Conservation (phyloP, 306 rosid genomes). For the Cajanus cajan region DNA sequence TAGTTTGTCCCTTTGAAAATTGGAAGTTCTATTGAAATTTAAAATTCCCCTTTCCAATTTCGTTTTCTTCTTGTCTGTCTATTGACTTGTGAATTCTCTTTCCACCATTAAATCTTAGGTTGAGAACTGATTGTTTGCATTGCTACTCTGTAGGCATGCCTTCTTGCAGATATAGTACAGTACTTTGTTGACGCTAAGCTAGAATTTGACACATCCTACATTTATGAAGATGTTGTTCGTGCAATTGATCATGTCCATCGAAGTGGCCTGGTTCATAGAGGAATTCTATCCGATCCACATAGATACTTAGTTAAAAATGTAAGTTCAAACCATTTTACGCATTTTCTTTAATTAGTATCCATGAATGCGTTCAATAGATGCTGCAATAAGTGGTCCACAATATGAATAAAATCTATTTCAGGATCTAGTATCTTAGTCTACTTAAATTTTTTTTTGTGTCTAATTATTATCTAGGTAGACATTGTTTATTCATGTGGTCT, state of each 20-base stretch:
- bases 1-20: neutral
- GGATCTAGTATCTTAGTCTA: constrained; percentile 23
- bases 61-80: constrained; percentile 6
- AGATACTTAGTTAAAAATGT: constrained; percentile 82
- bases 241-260: constrained; percentile 91
- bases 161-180: constrained; percentile 93
- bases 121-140: constrained; percentile 27
- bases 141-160: constrained; percentile 82
- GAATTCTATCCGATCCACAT: constrained; percentile 76
- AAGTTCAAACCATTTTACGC: constrained; percentile 35
- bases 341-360: constrained; percentile 2
- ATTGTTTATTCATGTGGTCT: constrained; percentile 14
- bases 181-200: constrained; percentile 89
- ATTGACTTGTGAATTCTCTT: constrained; percentile 14
- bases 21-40: constrained; percentile 13
- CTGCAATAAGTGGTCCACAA: constrained; percentile 18
- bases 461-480: neutral
- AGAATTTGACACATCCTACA: constrained; percentile 86
- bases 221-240: constrained; percentile 84
- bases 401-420: neutral
- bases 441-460: constrained; percentile 13
- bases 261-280: constrained; percentile 84
- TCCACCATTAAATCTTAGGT: constrained; percentile 1
- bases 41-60: constrained; percentile 19
- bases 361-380: constrained; percentile 22